Evolutionary conservation across 306 rosid species (phyloP), one percentile per base, ranked within the genome.

Genomic region (Trifolium repens): DNA sequence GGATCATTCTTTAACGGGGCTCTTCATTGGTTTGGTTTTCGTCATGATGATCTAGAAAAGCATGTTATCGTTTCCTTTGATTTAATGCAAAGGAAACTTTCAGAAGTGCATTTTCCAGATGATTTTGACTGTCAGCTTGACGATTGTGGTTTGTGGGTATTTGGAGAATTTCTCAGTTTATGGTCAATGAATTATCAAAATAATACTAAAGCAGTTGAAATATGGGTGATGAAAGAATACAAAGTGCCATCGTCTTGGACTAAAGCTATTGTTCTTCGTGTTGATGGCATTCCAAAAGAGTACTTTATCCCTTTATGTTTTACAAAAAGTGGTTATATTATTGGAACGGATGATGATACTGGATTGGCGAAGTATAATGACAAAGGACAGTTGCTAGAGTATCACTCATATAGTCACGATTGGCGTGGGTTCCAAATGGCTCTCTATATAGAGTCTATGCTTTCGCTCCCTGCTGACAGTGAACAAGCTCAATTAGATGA

Each of bases 171-270:
- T 30, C 42, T 74, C 5, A 42, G 73, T 11, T 9, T 78, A 1
- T 47, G 9, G 7, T 14, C 16, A 30, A 0, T 10, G 10, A 8
- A 2, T 9, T 6, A 50, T 50, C 8, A 9, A 2, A 2, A 4
- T 1, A 7, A 26, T 57, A 5, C 30, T 27, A 27, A 2, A 0
- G 30, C n/a, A 9, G 9, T 22, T 10, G 76, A 67, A 0, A 60
- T 78, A 73, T 78, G 85, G 73, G 43, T 67, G 9, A 73, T 78
- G 85, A 9, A 68, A 43, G 73, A 82, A 59, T 73, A 82, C 27
- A 43, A 19, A 39, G 61, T 60, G 73, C 40, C 12, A 10, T 67
- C 80, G 4, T 82, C 80, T 62, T 82, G 86, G 83, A 78, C 35
- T 9, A 73, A 35, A 54, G 53, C 55, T 12, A 27, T 67, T 32